Evolutionary conservation across 129 eudicot species (phyloP).

Genomic region (Chrysanthemum makinoi): DNA sequence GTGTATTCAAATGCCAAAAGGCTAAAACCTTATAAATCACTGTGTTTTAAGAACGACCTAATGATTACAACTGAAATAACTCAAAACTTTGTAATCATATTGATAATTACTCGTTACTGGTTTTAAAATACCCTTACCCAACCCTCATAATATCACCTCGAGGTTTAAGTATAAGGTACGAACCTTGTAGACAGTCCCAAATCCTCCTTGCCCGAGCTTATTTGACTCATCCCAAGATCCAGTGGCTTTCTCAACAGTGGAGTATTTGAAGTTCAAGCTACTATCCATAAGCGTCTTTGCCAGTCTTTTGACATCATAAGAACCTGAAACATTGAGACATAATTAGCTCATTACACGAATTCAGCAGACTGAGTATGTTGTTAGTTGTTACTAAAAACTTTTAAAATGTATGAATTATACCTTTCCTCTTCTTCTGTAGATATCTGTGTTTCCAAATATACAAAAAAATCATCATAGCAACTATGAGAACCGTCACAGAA

Average conservation of each 20-base stretch:
- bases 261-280: conserved; percentile 79
- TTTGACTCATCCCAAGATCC: conserved; percentile 65
- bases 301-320: conserved; percentile 49
- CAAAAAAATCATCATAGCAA: conserved; percentile 43
- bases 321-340: conserved; percentile 31
- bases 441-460: conserved; percentile 48
- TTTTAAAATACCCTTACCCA: background rate
- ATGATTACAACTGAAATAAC: no score
- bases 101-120: background rate
- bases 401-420: conserved; percentile 24
- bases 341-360: background rate
- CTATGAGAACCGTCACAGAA: conserved; percentile 49
- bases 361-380: background rate
- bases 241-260: conserved; percentile 78
- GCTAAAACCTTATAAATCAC: no score
- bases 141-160: background rate
- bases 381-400: background rate
- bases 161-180: background rate
- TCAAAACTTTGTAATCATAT: no score
- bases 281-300: conserved; percentile 62
- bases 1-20: background rate
- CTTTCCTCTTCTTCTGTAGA: conserved; percentile 66
- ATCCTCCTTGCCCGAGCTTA: conserved; percentile 94
- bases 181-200: conserved; percentile 91
- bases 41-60: no score